These are phyloP conservation scores for Emergomyces orientalis DNA, from an alignment of 2,329 filamentous ascomycete species.

Conservation along the genomic window DNA sequence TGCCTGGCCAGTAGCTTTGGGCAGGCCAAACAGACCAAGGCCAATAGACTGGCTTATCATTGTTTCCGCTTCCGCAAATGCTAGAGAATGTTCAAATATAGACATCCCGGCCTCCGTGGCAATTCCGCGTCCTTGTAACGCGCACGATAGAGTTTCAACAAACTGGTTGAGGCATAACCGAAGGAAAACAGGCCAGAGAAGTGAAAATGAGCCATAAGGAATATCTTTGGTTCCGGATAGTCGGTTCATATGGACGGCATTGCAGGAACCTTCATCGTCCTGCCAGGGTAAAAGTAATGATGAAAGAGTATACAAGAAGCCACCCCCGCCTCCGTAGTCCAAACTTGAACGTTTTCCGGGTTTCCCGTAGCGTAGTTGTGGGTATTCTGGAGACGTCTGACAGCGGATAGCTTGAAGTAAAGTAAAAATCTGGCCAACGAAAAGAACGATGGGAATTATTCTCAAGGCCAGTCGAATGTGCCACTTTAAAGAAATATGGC, in stretches of 20 bases:
- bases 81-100: conserved; percentile 88
- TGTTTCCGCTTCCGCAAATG: conserved; percentile 90
- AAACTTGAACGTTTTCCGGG: conserved; percentile 55
- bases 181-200: conserved; percentile 47
- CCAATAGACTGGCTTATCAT: conserved; percentile 73
- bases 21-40: conserved; percentile 53
- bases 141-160: conserved; percentile 77
- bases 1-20: conserved; percentile 41
- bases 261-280: conserved; percentile 64
- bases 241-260: conserved; percentile 63
- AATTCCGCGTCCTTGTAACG: conserved; percentile 70
- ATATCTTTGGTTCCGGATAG: conserved; percentile 43
- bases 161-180: conserved; percentile 65
- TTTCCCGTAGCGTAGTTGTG: conserved; percentile 60
- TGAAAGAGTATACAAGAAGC: conserved; percentile 62
- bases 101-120: conserved; percentile 91
- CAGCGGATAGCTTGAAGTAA: conserved; percentile 82
- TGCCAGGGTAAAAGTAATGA: conserved; percentile 64
- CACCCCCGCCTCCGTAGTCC: conserved; percentile 60
- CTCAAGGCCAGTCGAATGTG: conserved; percentile 61
- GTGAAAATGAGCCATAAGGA: conserved; percentile 66
- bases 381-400: conserved; percentile 70
- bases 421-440: conserved; percentile 57
- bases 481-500: conserved; percentile 68
- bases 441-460: conserved; percentile 59